A percentile compares a stretch with the other conserved stretches of the same genome.
Evolutionary conservation across 2,329 filamentous ascomycete species (phyloP).

Genomic region (Neofusicoccum umdonicola): DNA sequence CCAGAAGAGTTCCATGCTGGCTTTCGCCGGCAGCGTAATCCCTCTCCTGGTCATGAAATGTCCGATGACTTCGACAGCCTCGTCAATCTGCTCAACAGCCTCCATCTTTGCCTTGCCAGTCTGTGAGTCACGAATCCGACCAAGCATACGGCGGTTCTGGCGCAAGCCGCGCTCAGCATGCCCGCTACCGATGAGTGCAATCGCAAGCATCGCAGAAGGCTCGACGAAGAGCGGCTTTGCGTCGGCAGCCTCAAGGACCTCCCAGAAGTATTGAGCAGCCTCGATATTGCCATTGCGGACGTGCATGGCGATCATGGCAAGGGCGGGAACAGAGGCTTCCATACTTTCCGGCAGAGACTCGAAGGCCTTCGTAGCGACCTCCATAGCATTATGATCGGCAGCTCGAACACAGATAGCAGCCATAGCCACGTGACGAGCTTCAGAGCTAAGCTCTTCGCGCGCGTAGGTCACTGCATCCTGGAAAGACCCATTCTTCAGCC

Average conservation of each 20-base stretch:
- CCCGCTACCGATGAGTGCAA: conserved; percentile 82
- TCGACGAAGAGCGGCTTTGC: conserved; percentile 72
- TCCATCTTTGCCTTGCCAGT: conserved; percentile 52
- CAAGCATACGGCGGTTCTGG: conserved; percentile 82
- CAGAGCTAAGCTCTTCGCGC: conserved; percentile 57
- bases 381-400: conserved; percentile 73
- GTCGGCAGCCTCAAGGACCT: conserved; percentile 62
- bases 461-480: conserved; percentile 73
- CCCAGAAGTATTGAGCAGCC: conserved; percentile 78
- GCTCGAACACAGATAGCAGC: conserved; percentile 71
- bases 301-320: conserved; percentile 83
- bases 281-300: conserved; percentile 78
- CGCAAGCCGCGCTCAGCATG: conserved; percentile 77
- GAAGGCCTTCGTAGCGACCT: conserved; percentile 61
- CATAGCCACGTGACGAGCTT: conserved; percentile 63
- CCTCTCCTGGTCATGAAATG: conserved; percentile 55
- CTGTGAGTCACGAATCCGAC: conserved; percentile 68
- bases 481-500: conserved; percentile 68
- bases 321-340: conserved; percentile 55
- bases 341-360: conserved; percentile 49
- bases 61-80: conserved; percentile 71
- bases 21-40: conserved; percentile 51
- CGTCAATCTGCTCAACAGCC: conserved; percentile 77
- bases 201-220: conserved; percentile 84
- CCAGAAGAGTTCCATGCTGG: conserved; percentile 60